These are phyloP conservation scores for Fusarium dimerum DNA, from an alignment of 2,329 filamentous ascomycete species.

Conservation along the genomic window DNA sequence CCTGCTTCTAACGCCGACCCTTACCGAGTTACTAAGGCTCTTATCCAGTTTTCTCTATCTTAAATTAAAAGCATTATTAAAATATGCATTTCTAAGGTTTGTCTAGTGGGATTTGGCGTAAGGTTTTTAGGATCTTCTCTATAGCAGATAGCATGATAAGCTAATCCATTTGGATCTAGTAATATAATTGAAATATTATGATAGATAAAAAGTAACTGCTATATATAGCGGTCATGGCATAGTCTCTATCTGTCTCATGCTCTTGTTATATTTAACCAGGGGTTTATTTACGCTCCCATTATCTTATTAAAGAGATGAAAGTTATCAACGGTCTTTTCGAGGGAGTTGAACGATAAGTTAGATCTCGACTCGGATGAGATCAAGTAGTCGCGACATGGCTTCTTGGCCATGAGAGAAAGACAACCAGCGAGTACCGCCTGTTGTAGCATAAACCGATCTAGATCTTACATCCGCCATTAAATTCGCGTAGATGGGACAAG, in stretches of 20 bases:
- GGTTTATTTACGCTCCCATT: too few relatives aligned
- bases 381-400: neutral
- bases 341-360: neutral
- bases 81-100: constrained; percentile 5
- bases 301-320: too few relatives aligned
- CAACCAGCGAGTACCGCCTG: neutral
- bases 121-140: constrained; percentile 13
- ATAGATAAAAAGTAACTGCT: too few relatives aligned
- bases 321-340: neutral
- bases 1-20: constrained; percentile 86
- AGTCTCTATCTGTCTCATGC: too few relatives aligned
- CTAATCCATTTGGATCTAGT: constrained; percentile 12
- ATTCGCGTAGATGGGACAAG: neutral
- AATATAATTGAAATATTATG: too few relatives aligned
- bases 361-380: neutral
- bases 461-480: neutral
- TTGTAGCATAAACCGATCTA: neutral
- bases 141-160: constrained; percentile 16
- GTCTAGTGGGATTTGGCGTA: constrained; percentile 14
- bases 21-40: constrained; percentile 79
- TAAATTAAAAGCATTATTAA: constrained; percentile 11
- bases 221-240: too few relatives aligned
- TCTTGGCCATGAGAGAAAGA: neutral
- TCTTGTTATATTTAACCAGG: too few relatives aligned
- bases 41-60: constrained; percentile 38